A percentile compares a stretch with the other conserved stretches of the same genome.
Conservation (phyloP, 176 grass and related monocot genomes). For the Microstegium vimineum region DNA sequence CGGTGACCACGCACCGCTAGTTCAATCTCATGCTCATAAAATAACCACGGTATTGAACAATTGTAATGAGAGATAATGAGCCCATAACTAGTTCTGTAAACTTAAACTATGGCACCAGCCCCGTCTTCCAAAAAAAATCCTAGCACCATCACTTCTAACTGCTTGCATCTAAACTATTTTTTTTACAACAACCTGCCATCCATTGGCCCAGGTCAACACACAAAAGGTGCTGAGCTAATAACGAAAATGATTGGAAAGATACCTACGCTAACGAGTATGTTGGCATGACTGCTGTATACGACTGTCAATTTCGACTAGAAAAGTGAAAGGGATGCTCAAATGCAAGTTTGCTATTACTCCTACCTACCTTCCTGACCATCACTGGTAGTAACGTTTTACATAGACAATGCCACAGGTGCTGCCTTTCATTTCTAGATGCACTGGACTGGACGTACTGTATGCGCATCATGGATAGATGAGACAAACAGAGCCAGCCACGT, state of each 20-base stretch:
- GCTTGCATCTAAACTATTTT: too few relatives aligned
- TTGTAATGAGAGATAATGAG: too few relatives aligned
- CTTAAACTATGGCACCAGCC: too few relatives aligned
- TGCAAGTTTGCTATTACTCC: not conserved
- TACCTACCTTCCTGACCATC: too few relatives aligned
- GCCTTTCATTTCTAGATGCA: too few relatives aligned
- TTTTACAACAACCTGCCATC: not conserved
- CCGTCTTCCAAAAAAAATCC: too few relatives aligned
- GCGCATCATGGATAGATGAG: not conserved
- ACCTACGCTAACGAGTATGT: not conserved
- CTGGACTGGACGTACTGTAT: not conserved
- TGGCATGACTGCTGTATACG: not conserved
- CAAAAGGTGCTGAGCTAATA: not conserved
- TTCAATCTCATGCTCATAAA: too few relatives aligned
- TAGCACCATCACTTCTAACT: too few relatives aligned
- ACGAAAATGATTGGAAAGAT: not conserved
- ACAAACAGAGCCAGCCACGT: not conserved
- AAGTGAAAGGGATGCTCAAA: not conserved
- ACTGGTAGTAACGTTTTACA: not conserved
- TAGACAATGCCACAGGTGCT: not conserved
- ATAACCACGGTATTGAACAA: too few relatives aligned
- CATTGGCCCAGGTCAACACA: not conserved
- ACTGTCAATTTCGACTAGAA: not conserved
- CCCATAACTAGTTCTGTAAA: too few relatives aligned
- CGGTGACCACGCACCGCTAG: too few relatives aligned